Evolutionary conservation across 805 yeast genomes (phyloP).

Genomic region (Saccharomycopsis sp.): DNA sequence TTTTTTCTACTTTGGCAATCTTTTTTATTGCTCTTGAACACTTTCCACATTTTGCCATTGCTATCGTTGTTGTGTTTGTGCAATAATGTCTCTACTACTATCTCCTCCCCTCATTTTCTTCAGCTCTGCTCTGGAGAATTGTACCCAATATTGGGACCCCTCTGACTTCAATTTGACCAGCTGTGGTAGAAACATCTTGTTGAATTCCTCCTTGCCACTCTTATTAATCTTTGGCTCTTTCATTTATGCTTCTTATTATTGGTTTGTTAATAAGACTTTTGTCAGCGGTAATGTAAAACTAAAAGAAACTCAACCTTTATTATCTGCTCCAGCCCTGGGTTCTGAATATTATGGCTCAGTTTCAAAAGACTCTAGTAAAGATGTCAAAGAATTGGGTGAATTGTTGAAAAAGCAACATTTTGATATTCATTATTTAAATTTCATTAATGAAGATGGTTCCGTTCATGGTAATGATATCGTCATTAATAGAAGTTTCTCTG

Average conservation of each 20-base stretch:
- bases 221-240: slow-evolving; percentile 22
- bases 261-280: background rate
- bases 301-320: slow-evolving; percentile 9
- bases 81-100: no score
- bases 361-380: background rate
- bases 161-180: slow-evolving; percentile 31
- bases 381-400: slow-evolving; percentile 19
- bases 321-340: slow-evolving; percentile 1
- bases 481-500: slow-evolving; percentile 39
- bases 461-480: slow-evolving; percentile 44
- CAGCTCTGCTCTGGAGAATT: no score
- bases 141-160: slow-evolving; percentile 11
- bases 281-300: background rate
- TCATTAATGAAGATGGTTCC: slow-evolving; percentile 46
- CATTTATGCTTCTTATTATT: slow-evolving; percentile 8
- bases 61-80: no score
- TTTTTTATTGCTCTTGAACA: background rate
- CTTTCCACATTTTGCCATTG: background rate
- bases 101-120: no score
- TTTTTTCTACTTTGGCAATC: background rate
- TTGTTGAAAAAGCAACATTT: slow-evolving; percentile 48
- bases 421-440: slow-evolving; percentile 45
- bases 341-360: background rate
- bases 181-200: slow-evolving; percentile 31
- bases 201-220: slow-evolving; percentile 28